phyloP scores from a whole-genome alignment of 768 basidiomycete species.

The Saitozyma podzolica region DNA sequence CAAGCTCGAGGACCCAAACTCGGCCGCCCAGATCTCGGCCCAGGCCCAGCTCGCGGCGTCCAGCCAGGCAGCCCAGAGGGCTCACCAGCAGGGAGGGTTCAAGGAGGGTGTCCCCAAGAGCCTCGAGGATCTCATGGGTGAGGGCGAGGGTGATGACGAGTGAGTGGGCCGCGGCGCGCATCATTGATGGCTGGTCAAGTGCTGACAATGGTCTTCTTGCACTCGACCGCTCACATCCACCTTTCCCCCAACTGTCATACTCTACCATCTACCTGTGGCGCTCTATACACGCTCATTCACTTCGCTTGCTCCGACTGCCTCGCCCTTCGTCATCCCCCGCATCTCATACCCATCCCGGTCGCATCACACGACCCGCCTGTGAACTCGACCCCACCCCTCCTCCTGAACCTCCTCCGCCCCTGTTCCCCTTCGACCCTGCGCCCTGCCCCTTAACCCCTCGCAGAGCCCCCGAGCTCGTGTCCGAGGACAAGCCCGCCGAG shows the following conservation, averaged over 20 bases:
- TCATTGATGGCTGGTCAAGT: not conserved
- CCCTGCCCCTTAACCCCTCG: not conserved
- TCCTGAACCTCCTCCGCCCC: not conserved
- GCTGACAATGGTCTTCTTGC: constrained; percentile 11
- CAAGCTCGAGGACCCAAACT: constrained; percentile 48
- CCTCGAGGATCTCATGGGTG: constrained; percentile 47
- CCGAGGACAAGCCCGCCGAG: constrained; percentile 18
- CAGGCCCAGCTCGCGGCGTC: constrained; percentile 69
- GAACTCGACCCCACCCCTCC: not conserved
- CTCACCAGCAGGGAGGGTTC: constrained; percentile 61
- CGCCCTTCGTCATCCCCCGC: not conserved
- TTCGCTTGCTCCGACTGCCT: not conserved
- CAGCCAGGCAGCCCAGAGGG: constrained; percentile 53
- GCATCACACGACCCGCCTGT: not conserved
- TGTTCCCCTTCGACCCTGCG: not conserved
- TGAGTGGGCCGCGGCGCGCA: constrained; percentile 27
- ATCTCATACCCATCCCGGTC: not conserved
- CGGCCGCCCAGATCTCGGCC: constrained; percentile 53
- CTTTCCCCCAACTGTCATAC: not conserved
- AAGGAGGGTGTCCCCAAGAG: constrained; percentile 72
- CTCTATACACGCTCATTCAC: not conserved
- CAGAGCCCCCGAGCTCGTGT: constrained; percentile 46
- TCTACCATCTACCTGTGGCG: not conserved
- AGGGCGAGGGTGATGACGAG: constrained; percentile 33
- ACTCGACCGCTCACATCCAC: not conserved